These are phyloP conservation scores for Penicillium sp. DNA, from an alignment of 2,329 filamentous ascomycete species.

Conservation along the genomic window DNA sequence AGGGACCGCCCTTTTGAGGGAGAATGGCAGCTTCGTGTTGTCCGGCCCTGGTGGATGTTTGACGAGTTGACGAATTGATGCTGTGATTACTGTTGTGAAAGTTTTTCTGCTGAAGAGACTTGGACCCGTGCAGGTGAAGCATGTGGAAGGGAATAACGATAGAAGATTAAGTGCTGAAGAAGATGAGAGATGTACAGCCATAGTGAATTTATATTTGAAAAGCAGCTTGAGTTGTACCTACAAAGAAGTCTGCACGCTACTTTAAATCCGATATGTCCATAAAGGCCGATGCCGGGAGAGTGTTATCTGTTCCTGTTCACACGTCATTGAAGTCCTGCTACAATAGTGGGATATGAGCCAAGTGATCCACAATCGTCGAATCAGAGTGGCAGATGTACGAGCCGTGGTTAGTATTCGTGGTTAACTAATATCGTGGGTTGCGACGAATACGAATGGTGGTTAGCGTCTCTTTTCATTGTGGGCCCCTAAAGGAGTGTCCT, in stretches of 20 bases:
- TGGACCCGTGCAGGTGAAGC: not conserved
- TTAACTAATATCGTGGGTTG: no score
- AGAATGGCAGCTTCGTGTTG: conserved; percentile 10
- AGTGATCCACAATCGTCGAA: not conserved
- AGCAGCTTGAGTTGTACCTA: not conserved
- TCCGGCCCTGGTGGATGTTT: not conserved
- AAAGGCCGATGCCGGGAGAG: not conserved
- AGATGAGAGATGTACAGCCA: not conserved
- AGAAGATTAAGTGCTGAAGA: not conserved
- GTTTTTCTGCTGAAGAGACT: not conserved
- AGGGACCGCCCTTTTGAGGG: not conserved
- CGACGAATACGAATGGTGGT: no score
- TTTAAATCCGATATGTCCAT: not conserved
- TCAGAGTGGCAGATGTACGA: not conserved
- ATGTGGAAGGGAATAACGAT: not conserved
- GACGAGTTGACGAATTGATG: not conserved
- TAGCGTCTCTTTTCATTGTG: no score
- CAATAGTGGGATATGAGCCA: not conserved
- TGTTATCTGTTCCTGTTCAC: not conserved
- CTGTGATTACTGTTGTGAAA: not conserved
- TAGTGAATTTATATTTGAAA: not conserved
- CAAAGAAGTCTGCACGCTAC: not conserved
- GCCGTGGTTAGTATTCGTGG: no score
- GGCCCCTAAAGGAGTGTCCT: no score
- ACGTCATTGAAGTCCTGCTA: not conserved